Base-by-base conservation (phyloP, 495 filamentous ascomycete species). In the Aspergillus hancockii region DNA sequence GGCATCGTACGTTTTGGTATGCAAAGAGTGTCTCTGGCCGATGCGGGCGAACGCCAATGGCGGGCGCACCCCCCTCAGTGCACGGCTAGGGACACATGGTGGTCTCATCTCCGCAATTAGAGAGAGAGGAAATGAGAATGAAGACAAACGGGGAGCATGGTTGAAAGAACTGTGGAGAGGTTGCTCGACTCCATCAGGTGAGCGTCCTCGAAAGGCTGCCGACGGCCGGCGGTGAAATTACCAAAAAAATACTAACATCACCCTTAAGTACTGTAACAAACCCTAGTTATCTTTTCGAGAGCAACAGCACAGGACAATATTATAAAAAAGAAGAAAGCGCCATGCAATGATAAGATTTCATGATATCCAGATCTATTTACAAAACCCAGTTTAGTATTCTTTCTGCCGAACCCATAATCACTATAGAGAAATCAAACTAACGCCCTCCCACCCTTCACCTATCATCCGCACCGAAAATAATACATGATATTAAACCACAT, bases 1-100 rank as follows among this genome's bases (percentile, higher is more conserved):
- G 60, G 89, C 83, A 63, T 83, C 69, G 60, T 77, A 76, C 18
- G 69, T 65, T 41, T 56, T 52, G 34, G 52, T 58, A 49, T 66
- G 63, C 45, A 52, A 18, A 50, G 23, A 56, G 63, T 66, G 67
- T 49, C 58, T 41, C 40, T 63, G 58, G 21, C 30, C 60, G 36
- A 65, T 66, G 49, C 63, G 49, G 22, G 52, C 34, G 43, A 65
- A 59, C 9, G 52, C 46, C 54, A 65, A 62, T 57, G 66, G 61
- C 34, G 58, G 57, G 43, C 57, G 61, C 36, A 59, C 28, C 13
- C 41, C 14, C 60, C 58, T 58, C 6, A 72, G 52, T 43, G 64
- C 64, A 53, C 40, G 54, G 25, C 60, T 71, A 52, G 64, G 52
- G 56, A 58, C 46, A 32, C 67, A 67, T 66, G 59, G 36, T 61